These are phyloP conservation scores for Neckera pumila DNA, from an alignment of 225 moss, liverwort and hornwort species.

Conservation along the genomic window DNA sequence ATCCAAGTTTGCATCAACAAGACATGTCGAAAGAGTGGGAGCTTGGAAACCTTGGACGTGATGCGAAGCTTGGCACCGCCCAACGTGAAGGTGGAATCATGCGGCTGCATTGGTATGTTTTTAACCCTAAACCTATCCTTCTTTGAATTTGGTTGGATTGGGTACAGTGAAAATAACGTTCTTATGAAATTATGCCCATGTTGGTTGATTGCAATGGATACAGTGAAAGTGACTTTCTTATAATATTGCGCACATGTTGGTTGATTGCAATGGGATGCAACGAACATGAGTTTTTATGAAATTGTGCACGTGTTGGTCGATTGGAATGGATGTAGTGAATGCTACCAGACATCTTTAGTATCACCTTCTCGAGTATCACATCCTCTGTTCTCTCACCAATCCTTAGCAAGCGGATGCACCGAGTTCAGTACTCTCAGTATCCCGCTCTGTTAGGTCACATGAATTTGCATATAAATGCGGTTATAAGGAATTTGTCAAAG, in stretches of 20 bases:
- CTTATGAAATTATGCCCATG: neutral
- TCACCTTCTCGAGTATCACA: neutral
- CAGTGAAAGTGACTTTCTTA: neutral
- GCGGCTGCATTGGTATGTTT: neutral
- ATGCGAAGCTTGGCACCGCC: conserved; percentile 31
- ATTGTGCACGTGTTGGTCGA: neutral
- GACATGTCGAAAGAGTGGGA: conserved; percentile 60
- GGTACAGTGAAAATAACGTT: neutral
- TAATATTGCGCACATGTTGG: too few relatives aligned
- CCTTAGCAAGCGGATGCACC: neutral
- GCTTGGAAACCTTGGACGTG: conserved; percentile 62
- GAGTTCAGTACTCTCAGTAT: neutral
- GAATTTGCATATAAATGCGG: neutral
- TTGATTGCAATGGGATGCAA: neutral
- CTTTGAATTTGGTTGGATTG: neutral
- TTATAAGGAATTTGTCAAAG: neutral
- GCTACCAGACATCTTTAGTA: neutral
- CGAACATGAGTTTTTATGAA: neutral
- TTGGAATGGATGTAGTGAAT: neutral
- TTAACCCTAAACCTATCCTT: neutral
- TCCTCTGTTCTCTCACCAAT: neutral
- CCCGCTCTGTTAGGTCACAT: neutral
- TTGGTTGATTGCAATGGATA: neutral
- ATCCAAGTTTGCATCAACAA: conserved; percentile 57
- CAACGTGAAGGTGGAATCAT: conserved; percentile 5